Evolutionary conservation across 1,284 basidiomycete genomes (phyloP).

Genomic region (Papiliotrema nemorosa): DNA sequence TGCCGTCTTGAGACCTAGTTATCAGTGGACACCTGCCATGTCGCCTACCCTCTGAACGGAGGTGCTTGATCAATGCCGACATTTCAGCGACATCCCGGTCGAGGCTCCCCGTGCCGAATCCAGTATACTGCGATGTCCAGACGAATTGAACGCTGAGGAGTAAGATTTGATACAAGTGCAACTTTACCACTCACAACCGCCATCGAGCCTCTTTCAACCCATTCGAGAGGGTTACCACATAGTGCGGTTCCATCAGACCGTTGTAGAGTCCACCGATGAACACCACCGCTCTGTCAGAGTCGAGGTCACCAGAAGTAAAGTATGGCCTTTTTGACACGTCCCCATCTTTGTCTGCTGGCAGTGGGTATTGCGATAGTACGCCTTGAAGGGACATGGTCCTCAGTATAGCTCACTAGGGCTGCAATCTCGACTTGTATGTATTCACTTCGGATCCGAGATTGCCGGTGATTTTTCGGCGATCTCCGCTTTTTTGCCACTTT

Average conservation of each 20-base stretch:
- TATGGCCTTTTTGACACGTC: conserved; percentile 13
- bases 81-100: conserved; percentile 41
- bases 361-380: background rate
- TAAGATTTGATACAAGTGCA: background rate
- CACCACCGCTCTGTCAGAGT: conserved; percentile 28
- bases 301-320: conserved; percentile 37
- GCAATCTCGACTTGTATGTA: too few species aligned
- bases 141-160: conserved; percentile 42
- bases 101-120: conserved; percentile 39
- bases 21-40: conserved; percentile 3
- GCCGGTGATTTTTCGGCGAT: too few species aligned
- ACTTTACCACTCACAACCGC: conserved; percentile 37
- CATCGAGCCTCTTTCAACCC: conserved; percentile 34
- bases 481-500: too few species aligned
- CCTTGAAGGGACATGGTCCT: background rate
- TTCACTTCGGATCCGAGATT: too few species aligned
- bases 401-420: too few species aligned
- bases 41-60: conserved; percentile 26
- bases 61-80: conserved; percentile 33
- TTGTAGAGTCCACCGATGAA: conserved; percentile 48
- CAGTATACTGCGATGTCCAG: conserved; percentile 42
- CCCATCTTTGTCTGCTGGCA: background rate
- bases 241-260: conserved; percentile 40
- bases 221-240: conserved; percentile 24
- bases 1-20: conserved; percentile 15